These are phyloP conservation scores for Hortaea sp. DNA, from an alignment of 2,329 filamentous ascomycete species.

Conservation along the genomic window DNA sequence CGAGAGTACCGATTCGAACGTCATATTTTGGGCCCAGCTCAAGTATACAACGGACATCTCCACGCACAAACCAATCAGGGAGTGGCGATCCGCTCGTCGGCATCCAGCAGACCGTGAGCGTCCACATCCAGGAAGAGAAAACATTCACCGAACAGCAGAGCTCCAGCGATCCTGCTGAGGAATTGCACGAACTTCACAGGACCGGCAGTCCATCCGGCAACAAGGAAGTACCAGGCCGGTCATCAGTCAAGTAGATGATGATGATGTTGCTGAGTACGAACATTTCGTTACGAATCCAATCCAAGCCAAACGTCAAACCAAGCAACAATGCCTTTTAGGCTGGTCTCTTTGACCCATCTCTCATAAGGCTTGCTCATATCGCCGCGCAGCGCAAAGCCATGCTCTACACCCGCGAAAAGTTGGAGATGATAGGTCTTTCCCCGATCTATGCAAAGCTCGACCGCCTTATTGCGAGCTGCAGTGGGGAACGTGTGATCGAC, in stretches of 20 bases:
- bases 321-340: constrained; percentile 17
- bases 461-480: constrained; percentile 29
- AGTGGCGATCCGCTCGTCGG: not conserved
- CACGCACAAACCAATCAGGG: not conserved
- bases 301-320: constrained; percentile 10
- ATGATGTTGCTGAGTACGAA: not conserved
- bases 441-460: constrained; percentile 33
- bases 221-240: too few relatives aligned
- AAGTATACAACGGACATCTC: not conserved
- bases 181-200: too few relatives aligned
- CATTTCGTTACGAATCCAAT: not conserved
- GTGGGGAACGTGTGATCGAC: constrained; percentile 36
- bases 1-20: not conserved
- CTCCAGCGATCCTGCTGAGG: not conserved
- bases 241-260: too few relatives aligned
- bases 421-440: constrained; percentile 28
- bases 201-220: too few relatives aligned
- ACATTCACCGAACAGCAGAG: not conserved
- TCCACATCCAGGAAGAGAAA: not conserved
- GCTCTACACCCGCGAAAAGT: constrained; percentile 24
- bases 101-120: not conserved
- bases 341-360: constrained; percentile 17
- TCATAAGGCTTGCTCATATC: too few relatives aligned
- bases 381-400: constrained; percentile 27
- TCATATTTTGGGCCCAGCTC: not conserved